A percentile compares a stretch with the other conserved stretches of the same genome.
Conservation (phyloP, 108 stramenopile genomes). For the Cyclotella atomus region DNA sequence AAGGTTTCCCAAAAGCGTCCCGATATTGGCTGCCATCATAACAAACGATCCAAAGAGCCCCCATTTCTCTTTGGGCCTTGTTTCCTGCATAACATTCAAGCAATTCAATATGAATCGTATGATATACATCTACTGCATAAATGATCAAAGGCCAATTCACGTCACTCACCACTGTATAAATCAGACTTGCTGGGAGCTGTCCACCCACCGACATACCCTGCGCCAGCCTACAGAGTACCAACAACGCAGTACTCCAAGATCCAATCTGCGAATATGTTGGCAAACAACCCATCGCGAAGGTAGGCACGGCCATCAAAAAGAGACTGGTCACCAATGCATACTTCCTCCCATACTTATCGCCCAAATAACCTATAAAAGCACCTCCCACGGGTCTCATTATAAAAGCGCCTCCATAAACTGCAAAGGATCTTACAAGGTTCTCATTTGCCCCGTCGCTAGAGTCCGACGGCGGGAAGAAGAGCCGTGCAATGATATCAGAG, state of each 20-base stretch:
- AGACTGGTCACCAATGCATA: conserved; percentile 60
- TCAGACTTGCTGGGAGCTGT: conserved; percentile 61
- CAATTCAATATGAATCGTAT: conserved; percentile 27
- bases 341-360: conserved; percentile 72
- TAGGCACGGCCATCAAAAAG: conserved; percentile 71
- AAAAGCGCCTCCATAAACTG: conserved; percentile 78
- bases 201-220: conserved; percentile 76
- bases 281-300: conserved; percentile 72
- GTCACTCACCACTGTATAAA: conserved; percentile 64
- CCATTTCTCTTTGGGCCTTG: not conserved
- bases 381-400: conserved; percentile 74
- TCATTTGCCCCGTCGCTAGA: conserved; percentile 6
- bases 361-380: conserved; percentile 61
- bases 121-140: not conserved
- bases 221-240: conserved; percentile 60
- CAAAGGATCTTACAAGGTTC: conserved; percentile 42
- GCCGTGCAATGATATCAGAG: conserved; percentile 28
- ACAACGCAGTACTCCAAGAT: conserved; percentile 37
- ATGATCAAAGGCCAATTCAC: too few relatives aligned
- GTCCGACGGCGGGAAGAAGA: conserved; percentile 50
- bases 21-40: conserved; percentile 53
- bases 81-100: conserved; percentile 3
- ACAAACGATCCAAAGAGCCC: conserved; percentile 7
- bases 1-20: conserved; percentile 62
- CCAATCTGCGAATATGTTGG: conserved; percentile 70